phyloP scores from a whole-genome alignment of 78 protist genomes.

The Dictyostelium capitatum region DNA sequence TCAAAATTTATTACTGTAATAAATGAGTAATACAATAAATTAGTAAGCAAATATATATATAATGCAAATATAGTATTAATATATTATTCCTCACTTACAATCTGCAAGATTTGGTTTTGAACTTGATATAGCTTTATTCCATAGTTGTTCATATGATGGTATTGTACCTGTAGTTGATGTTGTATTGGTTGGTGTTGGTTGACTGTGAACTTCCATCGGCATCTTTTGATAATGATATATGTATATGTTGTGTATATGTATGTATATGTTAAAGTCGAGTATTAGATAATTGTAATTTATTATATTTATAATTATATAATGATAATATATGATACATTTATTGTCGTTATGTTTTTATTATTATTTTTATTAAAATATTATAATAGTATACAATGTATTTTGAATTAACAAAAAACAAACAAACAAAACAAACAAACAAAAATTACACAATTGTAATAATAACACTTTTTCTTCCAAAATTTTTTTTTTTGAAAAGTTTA shows the following conservation, averaged over 20 bases:
- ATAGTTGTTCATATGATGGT: slow-evolving; percentile 30
- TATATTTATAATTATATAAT: neutral
- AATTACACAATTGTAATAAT: too few species aligned
- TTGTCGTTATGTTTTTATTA: too few species aligned
- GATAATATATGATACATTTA: neutral
- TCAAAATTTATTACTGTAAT: slow-evolving; percentile 52
- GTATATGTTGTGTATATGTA: too few species aligned
- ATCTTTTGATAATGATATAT: neutral
- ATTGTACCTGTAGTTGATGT: neutral
- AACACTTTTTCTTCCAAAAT: too few species aligned
- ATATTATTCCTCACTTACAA: slow-evolving; percentile 17
- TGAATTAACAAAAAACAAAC: too few species aligned
- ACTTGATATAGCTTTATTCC: slow-evolving; percentile 71
- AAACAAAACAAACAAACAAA: too few species aligned
- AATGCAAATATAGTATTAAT: neutral
- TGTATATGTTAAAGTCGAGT: too few species aligned
- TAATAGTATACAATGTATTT: too few species aligned
- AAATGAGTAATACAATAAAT: neutral
- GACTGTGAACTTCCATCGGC: slow-evolving; percentile 56
- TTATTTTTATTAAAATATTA: too few species aligned
- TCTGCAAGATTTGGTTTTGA: slow-evolving; percentile 42
- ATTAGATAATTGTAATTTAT: neutral
- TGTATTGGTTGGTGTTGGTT: slow-evolving; percentile 23
- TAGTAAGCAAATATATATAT: too few species aligned
- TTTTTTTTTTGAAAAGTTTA: too few species aligned